Evolutionary conservation across 2,329 filamentous ascomycete genomes (phyloP).

Genomic region (Colletotrichum viniferum): DNA sequence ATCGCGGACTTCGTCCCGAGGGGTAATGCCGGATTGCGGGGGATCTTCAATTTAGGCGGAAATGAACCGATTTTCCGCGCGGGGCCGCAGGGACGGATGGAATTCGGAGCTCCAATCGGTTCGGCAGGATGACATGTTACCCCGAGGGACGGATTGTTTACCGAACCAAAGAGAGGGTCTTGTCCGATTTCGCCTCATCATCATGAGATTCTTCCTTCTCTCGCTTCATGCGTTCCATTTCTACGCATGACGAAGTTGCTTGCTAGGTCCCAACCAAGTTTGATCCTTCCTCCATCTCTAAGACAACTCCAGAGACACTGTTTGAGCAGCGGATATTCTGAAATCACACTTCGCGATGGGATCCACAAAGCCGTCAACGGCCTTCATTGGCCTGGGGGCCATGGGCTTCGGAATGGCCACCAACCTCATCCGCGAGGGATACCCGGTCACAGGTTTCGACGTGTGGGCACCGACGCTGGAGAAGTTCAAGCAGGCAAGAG

Average conservation of each 20-base stretch:
- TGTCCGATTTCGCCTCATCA: not conserved
- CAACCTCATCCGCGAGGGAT: conserved; percentile 70
- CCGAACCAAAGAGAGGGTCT: not conserved
- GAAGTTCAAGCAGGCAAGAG: conserved; percentile 67
- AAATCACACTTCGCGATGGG: not conserved
- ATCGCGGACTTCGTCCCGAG: not conserved
- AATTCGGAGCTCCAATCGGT: not conserved
- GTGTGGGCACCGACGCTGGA: conserved; percentile 71
- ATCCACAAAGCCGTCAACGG: not conserved
- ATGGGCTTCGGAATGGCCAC: conserved; percentile 86
- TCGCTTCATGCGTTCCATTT: not conserved
- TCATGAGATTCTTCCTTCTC: not conserved
- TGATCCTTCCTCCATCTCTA: not conserved
- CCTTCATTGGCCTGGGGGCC: conserved; percentile 76
- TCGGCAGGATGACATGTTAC: not conserved
- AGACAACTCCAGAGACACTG: not conserved
- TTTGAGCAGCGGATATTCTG: not conserved
- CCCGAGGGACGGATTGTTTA: not conserved
- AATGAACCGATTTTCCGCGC: not conserved
- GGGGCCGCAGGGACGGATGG: not conserved
- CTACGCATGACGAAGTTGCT: not conserved
- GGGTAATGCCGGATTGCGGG: not conserved
- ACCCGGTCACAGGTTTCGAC: conserved; percentile 73
- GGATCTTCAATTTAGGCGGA: not conserved
- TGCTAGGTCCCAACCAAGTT: rapidly evolving